Percentiles rank a stretch among this genome's conserved stretches.
Evolutionary conservation across 495 filamentous ascomycete species (phyloP).

Genomic region (Usnea hakonensis): DNA sequence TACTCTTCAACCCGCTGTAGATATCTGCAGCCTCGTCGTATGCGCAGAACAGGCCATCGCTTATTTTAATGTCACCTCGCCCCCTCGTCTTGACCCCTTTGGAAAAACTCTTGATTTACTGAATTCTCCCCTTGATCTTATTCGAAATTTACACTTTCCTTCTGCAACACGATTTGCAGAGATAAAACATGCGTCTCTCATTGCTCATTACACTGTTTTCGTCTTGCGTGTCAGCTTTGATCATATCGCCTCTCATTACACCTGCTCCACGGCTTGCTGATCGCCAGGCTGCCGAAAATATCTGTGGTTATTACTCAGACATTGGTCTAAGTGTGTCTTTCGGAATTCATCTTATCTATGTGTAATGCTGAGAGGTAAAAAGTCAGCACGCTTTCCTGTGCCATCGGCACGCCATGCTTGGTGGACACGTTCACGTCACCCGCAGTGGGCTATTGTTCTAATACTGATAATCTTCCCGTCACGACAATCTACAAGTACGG

Average conservation of each 20-base stretch:
- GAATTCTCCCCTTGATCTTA: background rate
- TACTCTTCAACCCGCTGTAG: background rate
- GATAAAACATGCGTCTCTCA: background rate
- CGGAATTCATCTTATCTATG: background rate
- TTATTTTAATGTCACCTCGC: background rate
- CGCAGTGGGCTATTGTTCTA: conserved; percentile 1
- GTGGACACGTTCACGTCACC: background rate
- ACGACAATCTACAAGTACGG: background rate
- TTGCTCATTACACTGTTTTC: background rate
- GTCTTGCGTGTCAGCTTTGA: background rate
- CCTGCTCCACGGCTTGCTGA: background rate
- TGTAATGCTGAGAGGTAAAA: background rate
- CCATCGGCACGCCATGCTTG: background rate
- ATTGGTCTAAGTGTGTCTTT: background rate
- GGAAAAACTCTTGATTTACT: background rate
- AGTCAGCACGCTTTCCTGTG: background rate
- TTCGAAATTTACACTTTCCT: background rate
- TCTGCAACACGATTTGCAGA: background rate
- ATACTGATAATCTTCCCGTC: background rate
- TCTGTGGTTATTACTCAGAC: background rate
- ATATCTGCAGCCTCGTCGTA: background rate
- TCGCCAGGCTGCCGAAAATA: background rate
- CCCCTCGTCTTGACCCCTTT: background rate
- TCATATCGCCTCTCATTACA: conserved; percentile 1
- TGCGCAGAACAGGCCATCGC: background rate